A percentile compares a stretch with the other conserved stretches of the same genome.
These are phyloP conservation scores for Imleria badia DNA, from an alignment of 768 basidiomycete genomes.

Conservation along the genomic window DNA sequence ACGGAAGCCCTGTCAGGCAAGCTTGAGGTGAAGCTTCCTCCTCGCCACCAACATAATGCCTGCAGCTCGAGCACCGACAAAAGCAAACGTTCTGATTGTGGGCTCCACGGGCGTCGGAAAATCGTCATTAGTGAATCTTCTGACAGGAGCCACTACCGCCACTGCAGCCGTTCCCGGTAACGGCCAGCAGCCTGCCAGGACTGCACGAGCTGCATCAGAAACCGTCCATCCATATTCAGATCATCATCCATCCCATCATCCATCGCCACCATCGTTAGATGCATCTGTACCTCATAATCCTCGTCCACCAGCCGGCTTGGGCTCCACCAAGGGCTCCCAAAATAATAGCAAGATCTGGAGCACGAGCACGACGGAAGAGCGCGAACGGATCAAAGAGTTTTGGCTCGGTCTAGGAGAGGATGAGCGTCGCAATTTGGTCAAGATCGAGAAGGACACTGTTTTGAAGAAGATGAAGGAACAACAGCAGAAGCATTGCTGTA, in stretches of 20 bases:
- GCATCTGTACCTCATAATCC: constrained; percentile 33
- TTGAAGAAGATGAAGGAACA: constrained; percentile 99
- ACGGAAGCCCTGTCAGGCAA: too few relatives aligned
- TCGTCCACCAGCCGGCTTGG: constrained; percentile 29
- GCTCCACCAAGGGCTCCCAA: constrained; percentile 25
- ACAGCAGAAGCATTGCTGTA: constrained; percentile 94
- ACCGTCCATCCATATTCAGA: constrained; percentile 49
- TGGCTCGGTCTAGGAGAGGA: constrained; percentile 93
- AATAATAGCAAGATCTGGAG: constrained; percentile 90
- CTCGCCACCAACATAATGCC: constrained; percentile 44
- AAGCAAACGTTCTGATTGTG: too few relatives aligned
- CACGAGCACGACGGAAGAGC: constrained; percentile 87
- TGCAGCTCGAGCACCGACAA: constrained; percentile 39
- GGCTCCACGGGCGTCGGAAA: too few relatives aligned
- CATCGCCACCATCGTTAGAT: constrained; percentile 41
- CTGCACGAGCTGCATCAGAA: constrained; percentile 54
- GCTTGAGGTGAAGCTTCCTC: constrained; percentile 39
- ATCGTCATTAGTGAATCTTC: too few relatives aligned
- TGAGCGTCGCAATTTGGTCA: constrained; percentile 88
- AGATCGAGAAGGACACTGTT: constrained; percentile 98
- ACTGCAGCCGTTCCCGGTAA: constrained; percentile 25
- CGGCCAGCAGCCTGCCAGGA: constrained; percentile 34
- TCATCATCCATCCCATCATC: constrained; percentile 54
- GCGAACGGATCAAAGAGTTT: constrained; percentile 97
- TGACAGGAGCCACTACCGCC: constrained; percentile 32